phyloP scores from a whole-genome alignment of 148 eudicot genomes.

The Talinum fruticosum region DNA sequence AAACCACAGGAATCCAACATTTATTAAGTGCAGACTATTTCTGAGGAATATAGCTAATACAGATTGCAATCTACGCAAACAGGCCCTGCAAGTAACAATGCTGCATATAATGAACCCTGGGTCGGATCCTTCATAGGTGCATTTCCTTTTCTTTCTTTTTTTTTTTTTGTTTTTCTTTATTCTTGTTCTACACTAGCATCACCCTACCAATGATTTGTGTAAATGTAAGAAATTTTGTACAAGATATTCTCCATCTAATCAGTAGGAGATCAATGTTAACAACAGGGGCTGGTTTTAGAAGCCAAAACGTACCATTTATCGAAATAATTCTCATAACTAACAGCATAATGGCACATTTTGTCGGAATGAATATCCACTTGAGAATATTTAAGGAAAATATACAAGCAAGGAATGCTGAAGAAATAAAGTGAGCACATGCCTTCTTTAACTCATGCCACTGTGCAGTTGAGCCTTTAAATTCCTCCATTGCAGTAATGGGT shows the following conservation, averaged over 20 bases:
- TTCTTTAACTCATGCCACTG: constrained; percentile 13
- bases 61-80: not conserved
- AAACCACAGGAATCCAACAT: not conserved
- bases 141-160: too few species aligned
- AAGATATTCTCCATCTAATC: constrained; percentile 1
- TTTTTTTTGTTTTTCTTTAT: too few species aligned
- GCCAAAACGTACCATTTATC: not conserved
- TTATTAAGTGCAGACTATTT: not conserved
- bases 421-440: constrained; percentile 24
- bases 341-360: constrained; percentile 25
- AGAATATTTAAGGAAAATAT: constrained; percentile 21
- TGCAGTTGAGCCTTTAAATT: constrained; percentile 15
- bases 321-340: constrained; percentile 20
- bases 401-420: constrained; percentile 18
- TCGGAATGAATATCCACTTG: constrained; percentile 27
- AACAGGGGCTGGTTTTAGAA: not conserved
- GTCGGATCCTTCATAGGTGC: not conserved
- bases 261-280: not conserved
- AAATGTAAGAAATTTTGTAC: not conserved
- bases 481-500: constrained; percentile 28
- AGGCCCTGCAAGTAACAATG: not conserved
- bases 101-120: not conserved
- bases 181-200: too few species aligned
- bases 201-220: not conserved
- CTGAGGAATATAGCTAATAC: not conserved